Base-by-base conservation (phyloP, 148 eudicot genomes). In the Chenopodium album region DNA sequence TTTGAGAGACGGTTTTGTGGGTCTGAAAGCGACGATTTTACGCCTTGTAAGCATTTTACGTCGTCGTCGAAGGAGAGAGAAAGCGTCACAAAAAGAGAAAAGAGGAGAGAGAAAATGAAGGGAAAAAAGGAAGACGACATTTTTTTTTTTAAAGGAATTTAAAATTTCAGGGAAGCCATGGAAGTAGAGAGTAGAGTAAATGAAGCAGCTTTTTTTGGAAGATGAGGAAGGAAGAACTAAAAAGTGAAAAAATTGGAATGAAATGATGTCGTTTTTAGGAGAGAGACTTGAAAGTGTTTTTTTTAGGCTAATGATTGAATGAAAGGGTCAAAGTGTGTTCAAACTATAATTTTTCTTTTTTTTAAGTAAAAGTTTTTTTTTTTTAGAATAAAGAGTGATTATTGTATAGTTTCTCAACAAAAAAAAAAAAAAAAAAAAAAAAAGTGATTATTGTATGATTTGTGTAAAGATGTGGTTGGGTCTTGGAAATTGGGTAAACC, bases 1-100 rank as follows among this genome's bases (percentile, higher is more conserved):
- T 84, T 77, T 31, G 10, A 31, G 26, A 95, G 89, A 7, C 17
- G 41, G 2, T 81, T 67, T 1, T 64, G 14, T 0, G 96, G 89
- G 76, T 95, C 93, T 1, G 78, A 23, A 29, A 93, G 60, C 2
- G 94, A 81, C 9, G 29, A 16, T 83, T 87, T 90, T 4, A 95
- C 86, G n/a, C 93, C 95, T 48, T 84, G 88, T 44, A 95, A 71
- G 80, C 97, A 93, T 26, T 63, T 79, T 20, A 88, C 85, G 69
- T 95, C 97, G 80, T 95, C 98, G 23, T 92, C 93, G 0, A 75
- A 28, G 66, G 89, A 80, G 78, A 77, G 23, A 4, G 83, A 75
- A 68, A 44, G 70, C 3, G 44, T 4, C 28, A 67, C 50, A 8
- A 78, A 8, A 11, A 85, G 65, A 56, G 56, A 12, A 54, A n/a